Evolutionary conservation across 2,329 filamentous ascomycete genomes (phyloP).

Genomic region (Colletotrichum aenigma): DNA sequence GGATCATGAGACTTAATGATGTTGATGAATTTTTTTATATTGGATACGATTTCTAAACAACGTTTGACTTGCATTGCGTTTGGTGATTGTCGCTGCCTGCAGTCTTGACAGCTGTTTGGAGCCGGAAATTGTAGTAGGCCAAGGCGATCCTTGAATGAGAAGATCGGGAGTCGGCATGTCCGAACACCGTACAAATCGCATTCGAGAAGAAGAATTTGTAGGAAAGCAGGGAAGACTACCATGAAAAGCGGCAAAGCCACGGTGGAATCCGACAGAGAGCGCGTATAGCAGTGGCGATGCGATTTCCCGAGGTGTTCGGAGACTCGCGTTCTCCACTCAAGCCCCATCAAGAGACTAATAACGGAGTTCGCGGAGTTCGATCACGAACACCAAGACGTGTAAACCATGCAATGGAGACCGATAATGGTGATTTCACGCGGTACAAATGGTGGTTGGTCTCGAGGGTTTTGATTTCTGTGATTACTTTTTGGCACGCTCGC

Average conservation of each 20-base stretch:
- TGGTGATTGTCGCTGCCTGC: not conserved
- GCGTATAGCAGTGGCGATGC: not conserved
- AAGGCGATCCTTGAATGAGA: not conserved
- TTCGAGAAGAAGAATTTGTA: not conserved
- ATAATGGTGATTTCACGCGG: rapidly evolving
- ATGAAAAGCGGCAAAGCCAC: not conserved
- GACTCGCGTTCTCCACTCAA: not conserved
- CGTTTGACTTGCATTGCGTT: not conserved
- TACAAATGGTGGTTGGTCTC: not conserved
- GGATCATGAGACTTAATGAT: conserved; percentile 15
- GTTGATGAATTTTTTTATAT: conserved; percentile 2
- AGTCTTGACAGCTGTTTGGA: not conserved
- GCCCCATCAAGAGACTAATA: not conserved
- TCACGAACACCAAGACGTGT: not conserved
- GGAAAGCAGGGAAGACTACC: not conserved
- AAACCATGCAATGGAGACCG: not conserved
- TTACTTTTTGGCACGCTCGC: not conserved
- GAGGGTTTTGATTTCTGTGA: not conserved
- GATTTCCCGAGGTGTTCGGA: not conserved
- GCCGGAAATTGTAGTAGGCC: not conserved
- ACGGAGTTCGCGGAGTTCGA: not conserved
- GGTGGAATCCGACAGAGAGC: not conserved
- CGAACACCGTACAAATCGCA: not conserved
- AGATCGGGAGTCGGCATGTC: not conserved
- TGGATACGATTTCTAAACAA: not conserved